These are phyloP conservation scores for Vigna trinervia DNA, from an alignment of 306 rosid species.

Conservation along the genomic window DNA sequence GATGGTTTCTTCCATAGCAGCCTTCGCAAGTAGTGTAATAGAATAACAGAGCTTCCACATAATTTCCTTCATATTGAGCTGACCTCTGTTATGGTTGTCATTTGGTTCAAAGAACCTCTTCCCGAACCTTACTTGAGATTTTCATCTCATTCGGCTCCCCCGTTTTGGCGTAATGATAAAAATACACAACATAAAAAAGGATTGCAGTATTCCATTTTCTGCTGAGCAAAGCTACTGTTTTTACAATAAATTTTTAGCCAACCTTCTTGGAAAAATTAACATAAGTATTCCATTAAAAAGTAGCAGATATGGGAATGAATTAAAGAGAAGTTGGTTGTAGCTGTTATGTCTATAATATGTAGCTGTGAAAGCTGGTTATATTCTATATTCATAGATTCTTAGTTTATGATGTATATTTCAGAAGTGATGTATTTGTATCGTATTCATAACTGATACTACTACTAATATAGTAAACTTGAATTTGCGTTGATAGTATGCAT, in stretches of 20 bases:
- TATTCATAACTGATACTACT: not conserved
- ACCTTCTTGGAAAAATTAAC: not conserved
- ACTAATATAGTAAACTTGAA: not conserved
- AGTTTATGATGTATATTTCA: not conserved
- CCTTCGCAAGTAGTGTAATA: not conserved
- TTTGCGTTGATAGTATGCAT: not conserved
- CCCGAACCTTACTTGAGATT: not conserved
- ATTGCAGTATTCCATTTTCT: not conserved
- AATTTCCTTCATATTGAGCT: constrained; percentile 16
- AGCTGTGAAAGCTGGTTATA: not conserved
- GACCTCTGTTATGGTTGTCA: not conserved
- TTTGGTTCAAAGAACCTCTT: constrained; percentile 19
- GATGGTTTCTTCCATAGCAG: not conserved
- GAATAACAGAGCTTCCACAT: not conserved
- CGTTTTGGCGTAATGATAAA: not conserved
- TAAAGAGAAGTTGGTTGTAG: not conserved
- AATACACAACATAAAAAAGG: not conserved
- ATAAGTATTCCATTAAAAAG: not conserved
- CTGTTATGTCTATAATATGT: not conserved
- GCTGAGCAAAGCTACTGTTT: not conserved
- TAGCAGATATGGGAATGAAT: not conserved
- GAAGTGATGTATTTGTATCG: not conserved
- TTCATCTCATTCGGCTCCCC: not conserved
- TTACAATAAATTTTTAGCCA: not conserved
- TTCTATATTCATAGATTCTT: not conserved